Percentiles rank a stretch among this genome's conserved stretches.
phyloP scores from a whole-genome alignment of 1,284 basidiomycete species.

The Irpex sp. region DNA sequence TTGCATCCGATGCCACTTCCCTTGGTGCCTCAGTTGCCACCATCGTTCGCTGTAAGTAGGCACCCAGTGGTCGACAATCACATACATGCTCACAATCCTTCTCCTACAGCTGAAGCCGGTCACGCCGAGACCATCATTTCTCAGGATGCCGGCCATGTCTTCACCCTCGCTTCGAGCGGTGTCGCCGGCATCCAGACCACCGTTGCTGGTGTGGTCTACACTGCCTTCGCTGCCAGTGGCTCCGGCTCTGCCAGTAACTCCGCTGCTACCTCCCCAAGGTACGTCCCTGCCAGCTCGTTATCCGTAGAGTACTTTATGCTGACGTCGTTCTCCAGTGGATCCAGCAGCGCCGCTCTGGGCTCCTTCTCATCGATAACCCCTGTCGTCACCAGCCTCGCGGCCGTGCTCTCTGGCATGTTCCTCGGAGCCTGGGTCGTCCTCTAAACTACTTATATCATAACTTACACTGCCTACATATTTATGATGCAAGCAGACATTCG shows the following conservation, averaged over 20 bases:
- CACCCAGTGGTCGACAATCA: neutral
- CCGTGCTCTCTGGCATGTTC: constrained; percentile 40
- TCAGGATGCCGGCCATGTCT: constrained; percentile 45
- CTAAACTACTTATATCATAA: constrained; percentile 20
- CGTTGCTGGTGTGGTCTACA: constrained; percentile 49
- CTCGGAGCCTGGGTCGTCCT: constrained; percentile 38
- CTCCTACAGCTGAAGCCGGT: constrained; percentile 39
- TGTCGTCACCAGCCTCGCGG: constrained; percentile 37
- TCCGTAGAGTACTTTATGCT: neutral
- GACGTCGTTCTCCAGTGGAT: neutral
- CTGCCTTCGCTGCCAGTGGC: constrained; percentile 15
- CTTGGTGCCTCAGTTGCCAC: constrained; percentile 29
- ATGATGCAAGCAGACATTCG: neutral
- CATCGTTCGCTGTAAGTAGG: constrained; percentile 47
- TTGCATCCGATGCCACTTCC: constrained; percentile 23
- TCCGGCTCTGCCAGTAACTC: neutral
- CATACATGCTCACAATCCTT: neutral
- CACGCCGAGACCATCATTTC: constrained; percentile 38
- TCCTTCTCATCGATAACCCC: constrained; percentile 31
- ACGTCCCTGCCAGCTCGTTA: neutral
- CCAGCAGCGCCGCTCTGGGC: constrained; percentile 17
- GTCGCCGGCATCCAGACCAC: constrained; percentile 43
- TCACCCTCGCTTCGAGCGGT: constrained; percentile 46
- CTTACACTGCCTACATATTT: neutral
- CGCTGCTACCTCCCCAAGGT: neutral